Conservation (phyloP, 768 basidiomycete genomes). For the Tubosaeta sp. region DNA sequence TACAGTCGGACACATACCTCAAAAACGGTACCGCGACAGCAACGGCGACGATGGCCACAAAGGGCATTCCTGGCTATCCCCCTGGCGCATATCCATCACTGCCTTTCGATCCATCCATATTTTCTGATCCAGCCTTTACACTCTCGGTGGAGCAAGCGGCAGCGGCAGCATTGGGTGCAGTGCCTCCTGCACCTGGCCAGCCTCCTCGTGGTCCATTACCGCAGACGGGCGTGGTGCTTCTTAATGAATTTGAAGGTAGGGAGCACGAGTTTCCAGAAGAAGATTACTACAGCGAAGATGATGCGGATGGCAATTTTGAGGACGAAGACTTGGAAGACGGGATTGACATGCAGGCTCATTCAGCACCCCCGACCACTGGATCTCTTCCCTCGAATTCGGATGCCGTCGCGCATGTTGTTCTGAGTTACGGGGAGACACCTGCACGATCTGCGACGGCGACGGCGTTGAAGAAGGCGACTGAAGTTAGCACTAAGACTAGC, state of each 20-base stretch:
- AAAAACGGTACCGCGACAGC: slow-evolving; percentile 33
- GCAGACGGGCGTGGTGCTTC: slow-evolving; percentile 35
- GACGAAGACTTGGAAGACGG: slow-evolving; percentile 34
- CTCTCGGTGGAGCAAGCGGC: slow-evolving; percentile 48
- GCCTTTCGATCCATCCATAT: slow-evolving; percentile 50
- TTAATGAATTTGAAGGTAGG: slow-evolving; percentile 35
- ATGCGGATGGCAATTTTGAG: slow-evolving; percentile 40
- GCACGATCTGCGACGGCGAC: slow-evolving; percentile 11
- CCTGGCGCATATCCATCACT: slow-evolving; percentile 39
- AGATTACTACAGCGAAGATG: slow-evolving; percentile 46
- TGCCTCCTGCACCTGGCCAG: slow-evolving; percentile 28
- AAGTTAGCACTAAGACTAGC: slow-evolving; percentile 29
- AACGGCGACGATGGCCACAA: slow-evolving; percentile 32
- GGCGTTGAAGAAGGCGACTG: slow-evolving; percentile 7
- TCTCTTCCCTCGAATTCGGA: slow-evolving; percentile 19
- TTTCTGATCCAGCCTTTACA: slow-evolving; percentile 50
- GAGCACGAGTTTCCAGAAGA: slow-evolving; percentile 38
- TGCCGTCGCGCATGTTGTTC: slow-evolving; percentile 36
- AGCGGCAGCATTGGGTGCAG: slow-evolving; percentile 31
- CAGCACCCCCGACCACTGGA: slow-evolving; percentile 18
- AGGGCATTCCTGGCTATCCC: slow-evolving; percentile 35
- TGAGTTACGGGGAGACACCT: slow-evolving; percentile 37
- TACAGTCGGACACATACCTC: slow-evolving; percentile 39
- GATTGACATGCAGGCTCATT: slow-evolving; percentile 26
- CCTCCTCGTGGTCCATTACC: slow-evolving; percentile 31